Evolutionary conservation across 257 asterid genomes (phyloP).

Genomic region (Solanum tacnaense): DNA sequence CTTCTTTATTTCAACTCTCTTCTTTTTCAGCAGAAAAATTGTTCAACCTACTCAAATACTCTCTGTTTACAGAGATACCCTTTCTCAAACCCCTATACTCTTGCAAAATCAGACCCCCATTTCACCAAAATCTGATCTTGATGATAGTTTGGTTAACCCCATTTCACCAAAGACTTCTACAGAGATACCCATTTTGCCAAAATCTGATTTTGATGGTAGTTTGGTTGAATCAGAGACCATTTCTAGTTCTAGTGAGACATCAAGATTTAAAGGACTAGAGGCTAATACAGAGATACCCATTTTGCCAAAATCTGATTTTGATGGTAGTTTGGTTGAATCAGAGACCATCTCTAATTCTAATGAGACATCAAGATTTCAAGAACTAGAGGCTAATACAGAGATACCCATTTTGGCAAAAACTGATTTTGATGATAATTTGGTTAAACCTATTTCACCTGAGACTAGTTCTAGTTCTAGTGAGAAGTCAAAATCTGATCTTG

Average conservation of each 20-base stretch:
- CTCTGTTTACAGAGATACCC: conserved; percentile 21
- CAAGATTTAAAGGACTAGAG: neutral
- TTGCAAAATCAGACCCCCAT: neutral
- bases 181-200: neutral
- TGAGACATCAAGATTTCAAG: neutral
- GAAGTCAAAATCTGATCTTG: neutral
- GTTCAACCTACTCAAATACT: conserved; percentile 26
- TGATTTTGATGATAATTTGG: neutral
- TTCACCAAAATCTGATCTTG: neutral
- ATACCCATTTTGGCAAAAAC: neutral
- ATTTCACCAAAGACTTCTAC: neutral
- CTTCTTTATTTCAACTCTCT: conserved; percentile 24
- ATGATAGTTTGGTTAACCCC: neutral
- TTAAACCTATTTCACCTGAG: neutral
- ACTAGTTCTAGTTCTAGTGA: neutral
- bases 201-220: conserved; percentile 3
- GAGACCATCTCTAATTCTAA: fast-evolving
- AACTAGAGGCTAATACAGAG: neutral
- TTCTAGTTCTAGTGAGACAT: neutral
- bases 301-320: neutral
- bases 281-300: neutral
- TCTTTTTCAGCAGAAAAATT: conserved; percentile 31
- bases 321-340: conserved; percentile 1
- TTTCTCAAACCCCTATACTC: conserved; percentile 1
- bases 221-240: neutral